These are phyloP conservation scores for Aspergillus ellipticus DNA, from an alignment of 495 filamentous ascomycete genomes.

Conservation along the genomic window DNA sequence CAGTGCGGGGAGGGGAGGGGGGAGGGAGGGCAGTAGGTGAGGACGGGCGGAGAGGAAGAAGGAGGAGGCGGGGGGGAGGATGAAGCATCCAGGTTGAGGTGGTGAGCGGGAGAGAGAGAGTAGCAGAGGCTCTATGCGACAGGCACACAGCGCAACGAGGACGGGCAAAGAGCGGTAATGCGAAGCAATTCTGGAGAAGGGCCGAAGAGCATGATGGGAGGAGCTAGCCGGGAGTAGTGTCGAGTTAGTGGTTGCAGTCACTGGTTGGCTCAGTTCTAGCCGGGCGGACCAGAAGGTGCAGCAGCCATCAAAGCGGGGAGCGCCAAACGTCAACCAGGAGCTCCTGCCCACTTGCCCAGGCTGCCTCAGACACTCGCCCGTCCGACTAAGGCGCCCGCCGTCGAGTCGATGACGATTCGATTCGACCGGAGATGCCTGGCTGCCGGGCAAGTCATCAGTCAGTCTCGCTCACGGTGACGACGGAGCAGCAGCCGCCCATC, in stretches of 20 bases:
- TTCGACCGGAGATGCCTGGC: neutral
- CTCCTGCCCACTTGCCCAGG: neutral
- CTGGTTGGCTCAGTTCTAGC: constrained; percentile 7
- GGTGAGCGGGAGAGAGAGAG: constrained; percentile 15
- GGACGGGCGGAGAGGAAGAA: constrained; percentile 2
- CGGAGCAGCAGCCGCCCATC: too few species aligned
- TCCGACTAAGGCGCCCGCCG: neutral
- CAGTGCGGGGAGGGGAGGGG: constrained; percentile 16
- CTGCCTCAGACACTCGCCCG: neutral
- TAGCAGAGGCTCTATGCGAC: neutral
- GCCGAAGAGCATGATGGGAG: constrained; percentile 7
- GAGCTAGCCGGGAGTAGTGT: neutral
- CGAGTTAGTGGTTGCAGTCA: constrained; percentile 7
- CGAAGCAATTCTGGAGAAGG: constrained; percentile 6
- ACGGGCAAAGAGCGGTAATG: constrained; percentile 13
- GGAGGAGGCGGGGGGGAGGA: constrained; percentile 5
- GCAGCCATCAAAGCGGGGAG: neutral
- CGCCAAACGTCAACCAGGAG: neutral
- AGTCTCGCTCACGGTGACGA: neutral
- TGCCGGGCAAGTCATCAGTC: neutral
- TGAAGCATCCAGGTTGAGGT: constrained; percentile 12
- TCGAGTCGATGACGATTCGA: neutral
- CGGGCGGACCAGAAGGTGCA: constrained; percentile 1
- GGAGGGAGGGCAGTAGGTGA: constrained; percentile 4
- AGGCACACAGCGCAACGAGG: constrained; percentile 12